Base-by-base conservation (phyloP, 2,329 filamentous ascomycete species). In the Colletotrichum tropicicola region DNA sequence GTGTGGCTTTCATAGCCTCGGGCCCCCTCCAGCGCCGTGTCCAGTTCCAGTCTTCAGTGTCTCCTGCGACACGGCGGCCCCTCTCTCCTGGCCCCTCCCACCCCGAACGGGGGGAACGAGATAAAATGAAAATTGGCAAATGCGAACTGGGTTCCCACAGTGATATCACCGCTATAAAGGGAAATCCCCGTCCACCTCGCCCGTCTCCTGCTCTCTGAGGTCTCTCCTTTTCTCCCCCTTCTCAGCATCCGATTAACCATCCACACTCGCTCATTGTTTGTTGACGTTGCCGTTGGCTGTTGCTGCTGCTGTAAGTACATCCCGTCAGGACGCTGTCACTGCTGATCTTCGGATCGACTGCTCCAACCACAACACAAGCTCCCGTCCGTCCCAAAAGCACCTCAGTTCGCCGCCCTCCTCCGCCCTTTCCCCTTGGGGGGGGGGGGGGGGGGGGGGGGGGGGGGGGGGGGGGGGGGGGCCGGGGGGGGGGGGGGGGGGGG, bases 81-180 rank as follows among this genome's bases (percentile, higher is more conserved):
- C 37, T 43, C 59, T 41, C 32, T 19, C 27, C 25, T 21, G n/a
- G 27, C 56, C 28, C 15, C 43, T 27, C 25, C 47, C 56, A 32
- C 37, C 35, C 54, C 44, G 35, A 58, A 55, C 60, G 55, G 56
- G 43, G 56, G 57, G 62, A 41, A 62, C 58, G 49, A 56, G 57
- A 56, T 56, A 45, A 65, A 65, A 62, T 65, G 57, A 65, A 65
- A 65, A 65, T 65, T 65, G 58, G 62, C 49, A 65, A 61, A 65
- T 65, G 62, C 62, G 57, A 65, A 32, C 58, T 56, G 51, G 58
- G 62, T 65, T 65, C 57, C 62, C 62, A 65, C 62, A 65, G 62
- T 65, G 61, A 65, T 65, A 65, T 65, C 62, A 65, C 62, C 62
- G 58, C 58, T 65, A 65, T 65, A 65, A 65, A 65, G 62, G 44